These are phyloP conservation scores for Lactifluus volemus DNA, from an alignment of 768 basidiomycete species.

Conservation along the genomic window DNA sequence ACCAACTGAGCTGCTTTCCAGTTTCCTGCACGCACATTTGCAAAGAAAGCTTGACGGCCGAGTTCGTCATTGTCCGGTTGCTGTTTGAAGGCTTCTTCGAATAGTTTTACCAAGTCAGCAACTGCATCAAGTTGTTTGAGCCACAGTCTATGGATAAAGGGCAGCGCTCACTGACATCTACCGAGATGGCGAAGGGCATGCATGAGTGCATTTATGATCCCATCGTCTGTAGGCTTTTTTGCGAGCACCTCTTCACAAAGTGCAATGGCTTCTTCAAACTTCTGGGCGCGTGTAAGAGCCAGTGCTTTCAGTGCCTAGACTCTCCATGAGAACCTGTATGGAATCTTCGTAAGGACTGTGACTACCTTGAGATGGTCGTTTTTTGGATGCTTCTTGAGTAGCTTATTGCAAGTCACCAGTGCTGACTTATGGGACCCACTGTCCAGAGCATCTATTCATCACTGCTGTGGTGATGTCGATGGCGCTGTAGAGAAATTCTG, in stretches of 20 bases:
- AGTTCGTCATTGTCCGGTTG: conserved; percentile 78
- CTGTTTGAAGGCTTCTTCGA: conserved; percentile 78
- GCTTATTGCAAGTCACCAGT: conserved; percentile 75
- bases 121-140: conserved; percentile 31
- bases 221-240: conserved; percentile 62
- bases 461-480: conserved; percentile 7
- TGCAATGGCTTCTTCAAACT: conserved; percentile 73
- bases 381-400: conserved; percentile 78
- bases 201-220: conserved; percentile 71
- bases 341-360: background rate
- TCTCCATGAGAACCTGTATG: conserved; percentile 7
- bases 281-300: conserved; percentile 75
- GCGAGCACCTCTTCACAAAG: conserved; percentile 77
- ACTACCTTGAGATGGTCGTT: conserved; percentile 62
- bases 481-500: background rate
- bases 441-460: conserved; percentile 65
- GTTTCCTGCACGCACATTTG: conserved; percentile 66
- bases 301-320: conserved; percentile 73
- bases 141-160: background rate
- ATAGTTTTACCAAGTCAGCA: conserved; percentile 75
- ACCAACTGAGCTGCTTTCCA: conserved; percentile 88
- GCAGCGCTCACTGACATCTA: conserved; percentile 36
- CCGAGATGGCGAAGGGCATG: conserved; percentile 75
- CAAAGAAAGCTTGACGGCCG: conserved; percentile 77
- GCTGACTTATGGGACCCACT: conserved; percentile 83